Percentiles rank a stretch among this genome's conserved stretches.
phyloP scores from a whole-genome alignment of 148 eudicot genomes.

The Nyssa sinensis region DNA sequence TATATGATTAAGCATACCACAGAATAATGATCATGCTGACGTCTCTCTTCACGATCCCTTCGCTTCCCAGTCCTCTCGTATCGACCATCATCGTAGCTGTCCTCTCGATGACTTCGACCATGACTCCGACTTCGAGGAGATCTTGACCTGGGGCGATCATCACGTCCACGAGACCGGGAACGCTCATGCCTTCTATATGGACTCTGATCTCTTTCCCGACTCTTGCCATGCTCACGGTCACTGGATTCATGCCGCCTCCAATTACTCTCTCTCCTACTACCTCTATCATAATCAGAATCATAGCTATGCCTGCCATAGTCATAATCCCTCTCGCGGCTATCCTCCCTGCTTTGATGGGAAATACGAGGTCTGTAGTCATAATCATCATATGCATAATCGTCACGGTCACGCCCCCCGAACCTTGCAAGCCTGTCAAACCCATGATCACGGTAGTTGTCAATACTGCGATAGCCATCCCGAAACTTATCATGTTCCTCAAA shows the following conservation, averaged over 20 bases:
- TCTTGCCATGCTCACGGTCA: conserved; percentile 73
- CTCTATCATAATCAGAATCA: conserved; percentile 87
- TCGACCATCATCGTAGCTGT: conserved; percentile 68
- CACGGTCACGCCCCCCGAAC: conserved; percentile 65
- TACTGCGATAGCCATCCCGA: conserved; percentile 27
- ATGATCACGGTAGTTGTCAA: conserved; percentile 36
- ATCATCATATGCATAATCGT: conserved; percentile 72
- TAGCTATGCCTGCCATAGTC: conserved; percentile 76
- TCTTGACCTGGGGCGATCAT: conserved; percentile 68
- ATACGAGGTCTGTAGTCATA: conserved; percentile 67
- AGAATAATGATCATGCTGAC: conserved; percentile 56
- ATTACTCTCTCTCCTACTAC: conserved; percentile 72
- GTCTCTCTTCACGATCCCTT: conserved; percentile 80
- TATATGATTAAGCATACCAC: conserved; percentile 39
- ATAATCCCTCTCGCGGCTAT: conserved; percentile 84
- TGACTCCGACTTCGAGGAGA: conserved; percentile 83
- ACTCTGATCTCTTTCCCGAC: conserved; percentile 72
- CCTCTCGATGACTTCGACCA: conserved; percentile 82
- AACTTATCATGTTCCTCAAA: conserved; percentile 33
- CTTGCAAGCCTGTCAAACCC: conserved; percentile 64
- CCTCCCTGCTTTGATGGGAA: conserved; percentile 47
- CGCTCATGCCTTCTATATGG: conserved; percentile 67
- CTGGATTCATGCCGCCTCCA: conserved; percentile 86
- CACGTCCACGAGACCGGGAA: conserved; percentile 77
- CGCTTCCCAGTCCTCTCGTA: conserved; percentile 66